Percentiles rank a stretch among this genome's conserved stretches.
These are phyloP conservation scores for Trametes versicolor DNA, from an alignment of 1,284 basidiomycete species.

Conservation along the genomic window DNA sequence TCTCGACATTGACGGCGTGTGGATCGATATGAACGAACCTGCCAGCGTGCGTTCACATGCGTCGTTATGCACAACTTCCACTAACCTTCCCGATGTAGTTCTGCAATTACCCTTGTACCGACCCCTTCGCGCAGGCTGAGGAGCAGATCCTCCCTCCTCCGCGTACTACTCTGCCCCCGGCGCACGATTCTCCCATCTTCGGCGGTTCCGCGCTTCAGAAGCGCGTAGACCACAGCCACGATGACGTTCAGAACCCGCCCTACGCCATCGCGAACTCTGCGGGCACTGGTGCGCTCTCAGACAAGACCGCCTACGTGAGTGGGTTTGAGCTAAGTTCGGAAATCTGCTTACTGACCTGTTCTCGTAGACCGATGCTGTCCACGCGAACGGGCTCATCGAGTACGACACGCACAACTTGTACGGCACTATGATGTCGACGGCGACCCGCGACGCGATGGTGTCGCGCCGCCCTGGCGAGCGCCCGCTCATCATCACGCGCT, in stretches of 20 bases:
- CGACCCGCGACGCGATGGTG: constrained; percentile 69
- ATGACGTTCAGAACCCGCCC: constrained; percentile 58
- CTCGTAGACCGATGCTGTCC: constrained; percentile 61
- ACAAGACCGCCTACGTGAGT: constrained; percentile 64
- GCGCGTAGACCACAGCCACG: constrained; percentile 45
- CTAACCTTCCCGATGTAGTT: constrained; percentile 50
- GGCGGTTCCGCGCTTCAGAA: constrained; percentile 42
- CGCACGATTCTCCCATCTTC: constrained; percentile 64
- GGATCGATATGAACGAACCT: constrained; percentile 83
- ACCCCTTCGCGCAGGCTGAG: constrained; percentile 65
- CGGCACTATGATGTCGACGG: constrained; percentile 76
- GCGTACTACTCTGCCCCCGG: constrained; percentile 58
- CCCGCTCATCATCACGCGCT: constrained; percentile 76
- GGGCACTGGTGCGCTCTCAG: constrained; percentile 54
- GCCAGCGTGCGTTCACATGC: constrained; percentile 53
- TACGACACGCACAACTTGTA: constrained; percentile 78
- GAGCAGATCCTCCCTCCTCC: constrained; percentile 61
- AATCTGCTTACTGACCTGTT: constrained; percentile 11
- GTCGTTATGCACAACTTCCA: not conserved
- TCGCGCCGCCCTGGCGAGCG: constrained; percentile 66
- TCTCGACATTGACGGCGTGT: constrained; percentile 72
- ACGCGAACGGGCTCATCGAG: constrained; percentile 69
- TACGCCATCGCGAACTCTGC: constrained; percentile 69
- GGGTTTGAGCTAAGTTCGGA: not conserved
- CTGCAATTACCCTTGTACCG: constrained; percentile 64